Evolutionary conservation across 2,329 filamentous ascomycete species (phyloP).

Genomic region (Colletotrichum sp.): DNA sequence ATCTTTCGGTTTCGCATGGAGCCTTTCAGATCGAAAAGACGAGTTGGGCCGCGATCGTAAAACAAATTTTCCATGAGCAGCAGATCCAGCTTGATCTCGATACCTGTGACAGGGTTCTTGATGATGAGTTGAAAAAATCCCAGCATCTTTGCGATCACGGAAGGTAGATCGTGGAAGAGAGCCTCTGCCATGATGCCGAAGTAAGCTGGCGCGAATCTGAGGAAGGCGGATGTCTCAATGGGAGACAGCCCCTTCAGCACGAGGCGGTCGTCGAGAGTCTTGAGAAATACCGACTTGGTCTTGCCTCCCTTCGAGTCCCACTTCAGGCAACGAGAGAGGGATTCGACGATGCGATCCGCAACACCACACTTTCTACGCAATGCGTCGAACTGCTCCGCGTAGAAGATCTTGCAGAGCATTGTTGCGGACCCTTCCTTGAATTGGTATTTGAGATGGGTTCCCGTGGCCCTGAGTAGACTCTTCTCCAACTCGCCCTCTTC

Average conservation of each 20-base stretch:
- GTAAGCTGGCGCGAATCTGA: constrained; percentile 95
- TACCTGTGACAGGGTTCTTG: constrained; percentile 89
- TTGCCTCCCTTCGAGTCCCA: constrained; percentile 99
- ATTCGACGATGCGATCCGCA: constrained; percentile 92
- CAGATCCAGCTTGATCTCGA: constrained; percentile 93
- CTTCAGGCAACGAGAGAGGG: constrained; percentile 91
- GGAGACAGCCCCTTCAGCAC: constrained; percentile 90
- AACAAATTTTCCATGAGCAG: constrained; percentile 98
- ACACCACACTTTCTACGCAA: constrained; percentile 91
- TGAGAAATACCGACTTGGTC: constrained; percentile 95
- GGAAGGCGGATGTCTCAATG: constrained; percentile 91
- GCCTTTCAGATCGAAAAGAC: constrained; percentile 95
- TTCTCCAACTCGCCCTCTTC: constrained; percentile 82
- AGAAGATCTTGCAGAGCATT: constrained; percentile 98
- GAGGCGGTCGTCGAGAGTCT: constrained; percentile 93
- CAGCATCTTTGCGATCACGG: constrained; percentile 98
- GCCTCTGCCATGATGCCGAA: constrained; percentile 97
- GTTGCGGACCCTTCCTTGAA: constrained; percentile 93
- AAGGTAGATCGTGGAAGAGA: constrained; percentile 92
- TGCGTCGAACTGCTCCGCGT: constrained; percentile 96
- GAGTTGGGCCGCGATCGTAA: constrained; percentile 88
- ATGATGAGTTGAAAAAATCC: constrained; percentile 98
- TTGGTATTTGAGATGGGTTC: constrained; percentile 94
- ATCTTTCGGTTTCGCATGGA: constrained; percentile 99
- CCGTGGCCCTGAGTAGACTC: constrained; percentile 81